These are phyloP conservation scores for Yamadazyma jaroonii DNA, from an alignment of 1,139 yeast genomes.

Conservation along the genomic window DNA sequence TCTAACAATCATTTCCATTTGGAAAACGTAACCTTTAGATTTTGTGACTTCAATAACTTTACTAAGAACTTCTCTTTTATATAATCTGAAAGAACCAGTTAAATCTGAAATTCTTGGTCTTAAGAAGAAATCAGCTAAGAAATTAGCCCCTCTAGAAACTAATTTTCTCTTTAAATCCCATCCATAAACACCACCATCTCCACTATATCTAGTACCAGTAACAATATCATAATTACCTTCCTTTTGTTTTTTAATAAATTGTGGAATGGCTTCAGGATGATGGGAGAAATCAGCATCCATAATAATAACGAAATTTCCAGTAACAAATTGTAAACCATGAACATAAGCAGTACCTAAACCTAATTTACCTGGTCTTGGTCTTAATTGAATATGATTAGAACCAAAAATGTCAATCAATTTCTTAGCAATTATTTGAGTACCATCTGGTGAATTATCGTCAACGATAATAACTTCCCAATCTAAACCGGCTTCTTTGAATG, in stretches of 20 bases:
- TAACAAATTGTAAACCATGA: constrained; percentile 70
- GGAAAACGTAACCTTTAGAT: constrained; percentile 83
- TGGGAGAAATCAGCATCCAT: constrained; percentile 90
- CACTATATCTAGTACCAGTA: constrained; percentile 83
- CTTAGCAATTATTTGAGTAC: constrained; percentile 72
- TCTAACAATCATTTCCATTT: constrained; percentile 88
- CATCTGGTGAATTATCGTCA: constrained; percentile 82
- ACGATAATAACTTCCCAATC: constrained; percentile 81
- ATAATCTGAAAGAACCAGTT: constrained; percentile 77
- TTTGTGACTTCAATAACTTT: constrained; percentile 67
- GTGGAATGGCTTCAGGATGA: constrained; percentile 77
- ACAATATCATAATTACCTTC: constrained; percentile 68
- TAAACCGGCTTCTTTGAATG: constrained; percentile 57
- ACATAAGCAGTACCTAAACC: constrained; percentile 84
- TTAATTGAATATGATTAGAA: constrained; percentile 57
- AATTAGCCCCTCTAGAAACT: constrained; percentile 80
- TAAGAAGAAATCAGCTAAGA: constrained; percentile 68
- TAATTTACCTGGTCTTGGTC: constrained; percentile 76
- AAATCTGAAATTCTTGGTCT: constrained; percentile 75
- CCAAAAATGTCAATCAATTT: constrained; percentile 66
- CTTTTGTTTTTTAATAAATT: constrained; percentile 69
- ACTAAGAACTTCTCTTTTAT: constrained; percentile 67
- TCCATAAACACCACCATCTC: constrained; percentile 81
- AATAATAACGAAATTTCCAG: constrained; percentile 74
- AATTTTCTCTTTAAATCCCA: constrained; percentile 83